Evolutionary conservation across 305 asterid genomes (phyloP).

Genomic region (Caryopteris hybrid): DNA sequence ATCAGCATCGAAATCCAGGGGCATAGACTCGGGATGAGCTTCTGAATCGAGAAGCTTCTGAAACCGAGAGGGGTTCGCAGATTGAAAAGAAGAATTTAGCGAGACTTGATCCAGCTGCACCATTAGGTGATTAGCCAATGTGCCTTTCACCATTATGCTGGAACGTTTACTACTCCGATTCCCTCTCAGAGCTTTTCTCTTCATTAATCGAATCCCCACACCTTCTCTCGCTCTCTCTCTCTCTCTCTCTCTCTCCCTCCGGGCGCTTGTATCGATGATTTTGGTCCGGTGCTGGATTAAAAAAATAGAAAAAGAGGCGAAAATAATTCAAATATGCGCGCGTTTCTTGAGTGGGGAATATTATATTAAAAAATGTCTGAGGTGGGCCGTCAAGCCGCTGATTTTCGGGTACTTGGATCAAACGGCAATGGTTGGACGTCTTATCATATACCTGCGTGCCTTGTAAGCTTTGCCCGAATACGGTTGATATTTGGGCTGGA

Average conservation of each 20-base stretch:
- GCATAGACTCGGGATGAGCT: constrained; percentile 23
- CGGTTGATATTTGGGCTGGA: too few species aligned
- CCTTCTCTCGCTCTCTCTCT: constrained; percentile 3
- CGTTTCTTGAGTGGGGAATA: constrained; percentile 18
- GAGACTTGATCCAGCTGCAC: constrained; percentile 50
- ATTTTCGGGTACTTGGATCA: too few species aligned
- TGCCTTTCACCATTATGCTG: constrained; percentile 43
- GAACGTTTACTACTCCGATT: constrained; percentile 17
- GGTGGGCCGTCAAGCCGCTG: neutral
- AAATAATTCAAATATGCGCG: constrained; percentile 43
- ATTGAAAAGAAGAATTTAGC: constrained; percentile 31
- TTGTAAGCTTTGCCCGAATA: constrained; percentile 1
- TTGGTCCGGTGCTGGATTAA: neutral
- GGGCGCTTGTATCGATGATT: neutral
- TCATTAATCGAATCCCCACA: constrained; percentile 30
- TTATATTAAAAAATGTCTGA: neutral
- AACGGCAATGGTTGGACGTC: neutral
- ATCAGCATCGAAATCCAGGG: constrained; percentile 33
- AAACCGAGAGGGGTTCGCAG: constrained; percentile 38
- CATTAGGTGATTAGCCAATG: constrained; percentile 49
- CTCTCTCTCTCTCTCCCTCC: neutral
- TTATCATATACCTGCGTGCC: neutral
- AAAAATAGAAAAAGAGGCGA: neutral
- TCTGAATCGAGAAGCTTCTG: constrained; percentile 50
- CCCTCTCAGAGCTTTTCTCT: constrained; percentile 36